Conservation (phyloP, 805 yeast genomes). For the Teunomyces barrocoloradensis region DNA sequence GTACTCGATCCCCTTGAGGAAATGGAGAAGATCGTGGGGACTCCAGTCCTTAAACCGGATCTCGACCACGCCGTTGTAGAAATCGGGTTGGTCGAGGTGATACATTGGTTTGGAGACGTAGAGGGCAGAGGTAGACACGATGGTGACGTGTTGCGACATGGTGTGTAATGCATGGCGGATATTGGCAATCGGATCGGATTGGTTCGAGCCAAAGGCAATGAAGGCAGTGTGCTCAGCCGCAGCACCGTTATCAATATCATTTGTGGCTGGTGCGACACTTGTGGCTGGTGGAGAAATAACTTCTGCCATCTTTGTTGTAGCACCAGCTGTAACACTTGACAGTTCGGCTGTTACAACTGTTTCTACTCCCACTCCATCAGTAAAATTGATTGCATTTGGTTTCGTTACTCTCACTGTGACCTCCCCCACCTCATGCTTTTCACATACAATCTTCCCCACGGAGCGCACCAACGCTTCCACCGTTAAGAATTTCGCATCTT, state of each 20-base stretch:
- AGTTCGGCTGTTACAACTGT: constrained; percentile 43
- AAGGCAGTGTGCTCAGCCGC: constrained; percentile 50
- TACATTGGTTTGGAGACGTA: constrained; percentile 95
- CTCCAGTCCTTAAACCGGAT: constrained; percentile 51
- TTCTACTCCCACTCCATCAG: constrained; percentile 89
- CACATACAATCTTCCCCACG: constrained; percentile 58
- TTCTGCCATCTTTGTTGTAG: too few relatives aligned
- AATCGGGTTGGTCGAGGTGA: constrained; percentile 71
- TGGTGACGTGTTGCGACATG: constrained; percentile 41
- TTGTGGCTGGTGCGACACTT: not conserved
- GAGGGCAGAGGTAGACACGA: constrained; percentile 68
- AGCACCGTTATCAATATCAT: not conserved
- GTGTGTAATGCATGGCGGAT: constrained; percentile 54
- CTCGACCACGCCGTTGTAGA: constrained; percentile 79
- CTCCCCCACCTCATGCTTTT: constrained; percentile 33
- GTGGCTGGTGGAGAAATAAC: too few relatives aligned
- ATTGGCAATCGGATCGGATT: constrained; percentile 67
- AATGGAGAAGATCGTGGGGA: constrained; percentile 62
- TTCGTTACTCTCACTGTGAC: constrained; percentile 68
- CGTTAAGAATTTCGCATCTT: constrained; percentile 78
- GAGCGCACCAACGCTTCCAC: constrained; percentile 86
- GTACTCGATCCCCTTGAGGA: constrained; percentile 77
- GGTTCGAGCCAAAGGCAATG: constrained; percentile 87
- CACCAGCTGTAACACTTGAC: constrained; percentile 15
- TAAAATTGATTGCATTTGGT: constrained; percentile 83